Percentiles rank a stretch among this genome's conserved stretches.
These are phyloP conservation scores for Suhomyces wounanorum DNA, from an alignment of 1,139 yeast genomes.

Conservation along the genomic window DNA sequence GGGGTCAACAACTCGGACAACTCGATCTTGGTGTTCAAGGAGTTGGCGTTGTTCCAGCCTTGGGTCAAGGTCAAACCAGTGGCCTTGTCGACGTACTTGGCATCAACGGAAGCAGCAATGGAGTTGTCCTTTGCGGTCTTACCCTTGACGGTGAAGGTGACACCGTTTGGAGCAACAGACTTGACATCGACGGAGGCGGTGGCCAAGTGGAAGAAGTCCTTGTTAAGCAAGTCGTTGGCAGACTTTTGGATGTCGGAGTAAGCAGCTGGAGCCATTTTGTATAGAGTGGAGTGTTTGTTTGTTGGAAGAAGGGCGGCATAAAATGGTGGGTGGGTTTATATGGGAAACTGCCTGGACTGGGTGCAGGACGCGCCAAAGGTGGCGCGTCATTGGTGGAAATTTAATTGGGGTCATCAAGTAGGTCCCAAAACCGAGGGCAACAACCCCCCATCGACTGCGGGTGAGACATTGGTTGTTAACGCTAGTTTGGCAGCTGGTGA, in stretches of 20 bases:
- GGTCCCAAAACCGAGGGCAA: neutral
- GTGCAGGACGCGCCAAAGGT: conserved; percentile 10
- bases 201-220: conserved; percentile 90
- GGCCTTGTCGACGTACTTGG: conserved; percentile 91
- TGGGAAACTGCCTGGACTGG: conserved; percentile 2
- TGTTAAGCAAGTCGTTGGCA: conserved; percentile 84
- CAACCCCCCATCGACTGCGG: neutral
- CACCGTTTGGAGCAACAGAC: conserved; percentile 96
- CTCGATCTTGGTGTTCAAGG: conserved; percentile 91
- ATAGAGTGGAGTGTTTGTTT: conserved; percentile 3
- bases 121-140: conserved; percentile 82
- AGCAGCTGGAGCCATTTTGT: conserved; percentile 62
- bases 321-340: conserved; percentile 13
- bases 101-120: conserved; percentile 87
- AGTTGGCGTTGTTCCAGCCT: conserved; percentile 96
- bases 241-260: conserved; percentile 89
- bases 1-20: conserved; percentile 90
- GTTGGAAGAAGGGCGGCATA: conserved; percentile 6
- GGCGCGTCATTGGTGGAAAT: conserved; percentile 15
- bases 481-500: neutral
- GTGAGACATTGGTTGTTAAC: neutral
- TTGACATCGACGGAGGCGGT: conserved; percentile 88
- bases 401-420: conserved; percentile 8
- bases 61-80: conserved; percentile 93
- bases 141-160: conserved; percentile 91